phyloP scores from a whole-genome alignment of 1,284 basidiomycete genomes.

The Takashimella tepidaria region DNA sequence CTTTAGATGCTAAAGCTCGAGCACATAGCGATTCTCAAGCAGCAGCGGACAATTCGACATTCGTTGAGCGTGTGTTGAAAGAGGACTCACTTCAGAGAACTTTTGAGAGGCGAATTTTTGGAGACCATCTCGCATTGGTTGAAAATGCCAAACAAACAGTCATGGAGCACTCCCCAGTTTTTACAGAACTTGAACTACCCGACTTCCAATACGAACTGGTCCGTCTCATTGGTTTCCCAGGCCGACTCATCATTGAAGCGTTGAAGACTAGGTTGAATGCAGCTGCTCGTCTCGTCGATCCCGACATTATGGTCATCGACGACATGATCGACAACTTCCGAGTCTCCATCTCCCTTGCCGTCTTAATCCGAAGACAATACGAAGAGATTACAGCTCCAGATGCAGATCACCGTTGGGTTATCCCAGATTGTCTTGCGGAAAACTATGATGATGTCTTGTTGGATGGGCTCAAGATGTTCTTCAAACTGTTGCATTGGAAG shows the following conservation, averaged over 20 bases:
- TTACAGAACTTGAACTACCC: conserved; percentile 71
- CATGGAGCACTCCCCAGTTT: conserved; percentile 57
- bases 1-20: conserved; percentile 34
- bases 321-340: conserved; percentile 94
- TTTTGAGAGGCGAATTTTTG: conserved; percentile 89
- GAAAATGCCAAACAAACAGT: conserved; percentile 82
- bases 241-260: conserved; percentile 85
- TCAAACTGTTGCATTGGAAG: conserved; percentile 91
- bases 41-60: conserved; percentile 62
- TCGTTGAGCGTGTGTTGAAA: conserved; percentile 91
- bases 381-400: conserved; percentile 81
- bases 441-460: conserved; percentile 88
- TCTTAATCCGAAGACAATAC: conserved; percentile 91
- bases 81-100: conserved; percentile 91
- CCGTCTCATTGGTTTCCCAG: conserved; percentile 90
- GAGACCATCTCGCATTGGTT: conserved; percentile 79
- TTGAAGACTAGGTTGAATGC: conserved; percentile 86
- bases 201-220: conserved; percentile 90
- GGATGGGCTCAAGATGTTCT: conserved; percentile 84
- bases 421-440: conserved; percentile 78
- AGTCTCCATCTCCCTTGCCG: conserved; percentile 85
- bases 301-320: conserved; percentile 81
- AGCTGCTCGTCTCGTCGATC: conserved; percentile 81
- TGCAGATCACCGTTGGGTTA: conserved; percentile 77
- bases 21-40: conserved; percentile 22